Base-by-base conservation (phyloP, 768 basidiomycete species). In the Trametes cubensis region DNA sequence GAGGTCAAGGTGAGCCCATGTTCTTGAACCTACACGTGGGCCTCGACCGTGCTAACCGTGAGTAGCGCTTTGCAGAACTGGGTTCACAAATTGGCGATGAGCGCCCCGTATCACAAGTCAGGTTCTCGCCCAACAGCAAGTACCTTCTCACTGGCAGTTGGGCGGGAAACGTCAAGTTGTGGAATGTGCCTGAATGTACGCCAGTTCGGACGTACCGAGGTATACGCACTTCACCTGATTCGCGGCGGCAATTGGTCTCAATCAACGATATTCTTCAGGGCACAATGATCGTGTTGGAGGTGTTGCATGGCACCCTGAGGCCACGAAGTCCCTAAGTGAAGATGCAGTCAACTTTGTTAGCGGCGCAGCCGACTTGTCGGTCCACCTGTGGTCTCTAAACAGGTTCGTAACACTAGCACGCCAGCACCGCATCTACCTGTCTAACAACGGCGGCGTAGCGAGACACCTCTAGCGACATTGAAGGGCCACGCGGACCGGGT, bases 51-150 rank as follows among this genome's bases (percentile, higher is more conserved):
- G 14, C 47, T 23, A 13, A 14, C 26, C 20, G 7, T 23, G 23
- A 20, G 11, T 68, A 95, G 93, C 91, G 87, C 75, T 95, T 92
- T 74, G 81, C 86, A 50, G 96, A 95, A 69, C 85, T 98, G 47
- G 97, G 97, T 23, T 98, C 97, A 0, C 96, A 98, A 81, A 95
- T 98, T 67, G 97, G 95, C 57, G 97, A 98, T 73, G 95, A 97
- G 67, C 84, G 97, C 45, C 95, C 97, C 0, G 85, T 98, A 66
- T 90, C 94, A 2, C 88, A 91, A 77, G 92, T 98, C 28, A 89
- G 97, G 41, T 98, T 98, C 74, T 86, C 96, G 3, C 97, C 97
- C 8, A 91, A 98, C 72, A 90, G 89, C 72, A 76, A 91, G 70
- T 81, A 90, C 60, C 83, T 98, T 50, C 91, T 94, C 4, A 96